A percentile compares a stretch with the other conserved stretches of the same genome.
These are phyloP conservation scores for Trichoderma erinaceum DNA, from an alignment of 495 filamentous ascomycete genomes.

Conservation along the genomic window DNA sequence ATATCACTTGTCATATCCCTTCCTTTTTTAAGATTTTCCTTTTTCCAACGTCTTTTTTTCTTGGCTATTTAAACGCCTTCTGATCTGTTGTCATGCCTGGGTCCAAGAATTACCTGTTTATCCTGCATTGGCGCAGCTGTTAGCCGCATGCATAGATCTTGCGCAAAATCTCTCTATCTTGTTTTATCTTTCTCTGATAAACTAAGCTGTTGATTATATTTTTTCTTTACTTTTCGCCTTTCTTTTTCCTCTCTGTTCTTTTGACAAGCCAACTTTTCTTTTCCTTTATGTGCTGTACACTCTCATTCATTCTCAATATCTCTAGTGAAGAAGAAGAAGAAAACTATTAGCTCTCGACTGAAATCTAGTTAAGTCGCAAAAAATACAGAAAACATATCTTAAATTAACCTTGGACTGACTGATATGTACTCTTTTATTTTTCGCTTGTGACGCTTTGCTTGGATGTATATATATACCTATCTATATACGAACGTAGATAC, in stretches of 20 bases:
- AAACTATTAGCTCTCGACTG: no score
- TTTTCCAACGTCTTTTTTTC: neutral
- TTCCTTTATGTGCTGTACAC: neutral
- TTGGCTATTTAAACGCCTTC: neutral
- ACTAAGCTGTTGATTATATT: neutral
- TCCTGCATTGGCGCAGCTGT: slow-evolving; percentile 7
- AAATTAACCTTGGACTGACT: no score
- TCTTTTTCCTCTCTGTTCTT: neutral
- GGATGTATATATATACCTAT: no score
- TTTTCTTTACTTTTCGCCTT: neutral
- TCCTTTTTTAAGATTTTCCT: neutral
- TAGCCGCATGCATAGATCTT: slow-evolving; percentile 5
- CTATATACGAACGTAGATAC: no score
- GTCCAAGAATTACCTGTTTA: neutral
- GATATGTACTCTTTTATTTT: no score
- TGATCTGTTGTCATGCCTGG: neutral
- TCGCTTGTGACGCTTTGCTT: no score
- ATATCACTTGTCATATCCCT: neutral
- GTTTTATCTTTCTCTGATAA: neutral
- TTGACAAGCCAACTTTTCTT: neutral
- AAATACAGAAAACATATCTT: no score
- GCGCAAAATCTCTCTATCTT: neutral
- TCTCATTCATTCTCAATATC: neutral
- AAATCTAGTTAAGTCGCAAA: no score
- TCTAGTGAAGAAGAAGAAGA: no score